Percentiles rank a stretch among this genome's conserved stretches.
Conservation (phyloP, 2,329 filamentous ascomycete species). For the Basipetospora sp. region DNA sequence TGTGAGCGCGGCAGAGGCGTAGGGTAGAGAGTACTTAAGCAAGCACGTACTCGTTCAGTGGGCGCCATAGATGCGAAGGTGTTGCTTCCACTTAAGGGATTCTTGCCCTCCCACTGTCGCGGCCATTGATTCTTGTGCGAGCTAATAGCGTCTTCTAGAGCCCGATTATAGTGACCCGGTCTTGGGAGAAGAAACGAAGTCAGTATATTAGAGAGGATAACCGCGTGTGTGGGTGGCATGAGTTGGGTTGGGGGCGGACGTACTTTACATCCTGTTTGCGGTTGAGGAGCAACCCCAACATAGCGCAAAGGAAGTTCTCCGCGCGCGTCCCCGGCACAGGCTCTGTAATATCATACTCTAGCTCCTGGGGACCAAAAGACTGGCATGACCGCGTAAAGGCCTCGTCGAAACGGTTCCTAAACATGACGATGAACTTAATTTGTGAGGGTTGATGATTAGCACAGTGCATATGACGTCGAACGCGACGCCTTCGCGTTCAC, state of each 20-base stretch:
- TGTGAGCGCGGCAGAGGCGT: background rate
- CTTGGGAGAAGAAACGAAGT: constrained; percentile 32
- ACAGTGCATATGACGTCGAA: constrained; percentile 18
- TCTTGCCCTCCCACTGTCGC: constrained; percentile 65
- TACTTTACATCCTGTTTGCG: constrained; percentile 98
- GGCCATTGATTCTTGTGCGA: constrained; percentile 83
- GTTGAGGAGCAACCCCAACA: constrained; percentile 79
- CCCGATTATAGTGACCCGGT: constrained; percentile 79
- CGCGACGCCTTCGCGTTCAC: constrained; percentile 38
- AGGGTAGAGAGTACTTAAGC: background rate
- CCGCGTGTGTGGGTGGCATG: background rate
- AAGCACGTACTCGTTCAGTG: constrained; percentile 54
- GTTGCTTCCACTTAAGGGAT: constrained; percentile 64
- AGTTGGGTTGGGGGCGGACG: constrained; percentile 19
- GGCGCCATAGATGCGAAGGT: constrained; percentile 74
- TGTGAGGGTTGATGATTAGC: constrained; percentile 23
- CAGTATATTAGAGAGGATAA: constrained; percentile 7
- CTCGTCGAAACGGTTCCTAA: constrained; percentile 81
- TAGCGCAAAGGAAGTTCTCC: constrained; percentile 76
- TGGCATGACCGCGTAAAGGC: constrained; percentile 74
- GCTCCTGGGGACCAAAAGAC: constrained; percentile 87
- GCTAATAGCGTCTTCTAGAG: constrained; percentile 81
- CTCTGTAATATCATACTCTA: constrained; percentile 74
- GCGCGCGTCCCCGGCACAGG: constrained; percentile 66
- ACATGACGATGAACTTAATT: constrained; percentile 97